These are phyloP conservation scores for Oryza brachyantha DNA, from an alignment of 176 grass and related monocot genomes.

Conservation along the genomic window DNA sequence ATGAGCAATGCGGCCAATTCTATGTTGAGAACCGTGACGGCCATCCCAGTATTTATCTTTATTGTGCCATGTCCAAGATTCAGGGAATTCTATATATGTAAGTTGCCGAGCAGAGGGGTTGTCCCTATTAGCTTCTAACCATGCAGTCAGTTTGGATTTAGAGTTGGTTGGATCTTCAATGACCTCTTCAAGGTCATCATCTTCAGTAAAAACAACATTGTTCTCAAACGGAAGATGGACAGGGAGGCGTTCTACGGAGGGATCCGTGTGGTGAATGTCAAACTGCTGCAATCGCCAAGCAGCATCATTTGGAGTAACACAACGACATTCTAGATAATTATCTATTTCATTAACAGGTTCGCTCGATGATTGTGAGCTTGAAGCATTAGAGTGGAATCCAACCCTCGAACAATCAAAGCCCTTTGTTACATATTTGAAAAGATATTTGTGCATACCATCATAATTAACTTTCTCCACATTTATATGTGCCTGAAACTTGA, in stretches of 20 bases:
- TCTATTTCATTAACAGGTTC: no score
- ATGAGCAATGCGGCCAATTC: background rate
- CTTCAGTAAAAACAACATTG: no score
- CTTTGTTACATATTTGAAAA: background rate
- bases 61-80: background rate
- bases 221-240: no score
- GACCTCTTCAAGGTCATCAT: background rate
- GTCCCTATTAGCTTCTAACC: background rate
- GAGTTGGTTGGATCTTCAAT: background rate
- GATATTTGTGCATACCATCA: background rate
- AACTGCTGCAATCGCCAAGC: no score
- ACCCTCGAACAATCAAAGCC: background rate
- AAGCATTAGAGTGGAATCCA: no score
- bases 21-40: background rate
- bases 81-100: background rate
- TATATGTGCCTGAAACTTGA: background rate
- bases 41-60: background rate
- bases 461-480: background rate
- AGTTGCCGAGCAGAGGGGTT: background rate
- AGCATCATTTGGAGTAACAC: no score
- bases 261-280: no score
- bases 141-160: background rate
- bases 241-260: no score
- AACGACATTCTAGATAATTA: no score
- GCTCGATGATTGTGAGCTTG: no score